Conservation (phyloP, 2,329 filamentous ascomycete species). For the Rhynchosporium secalis region DNA sequence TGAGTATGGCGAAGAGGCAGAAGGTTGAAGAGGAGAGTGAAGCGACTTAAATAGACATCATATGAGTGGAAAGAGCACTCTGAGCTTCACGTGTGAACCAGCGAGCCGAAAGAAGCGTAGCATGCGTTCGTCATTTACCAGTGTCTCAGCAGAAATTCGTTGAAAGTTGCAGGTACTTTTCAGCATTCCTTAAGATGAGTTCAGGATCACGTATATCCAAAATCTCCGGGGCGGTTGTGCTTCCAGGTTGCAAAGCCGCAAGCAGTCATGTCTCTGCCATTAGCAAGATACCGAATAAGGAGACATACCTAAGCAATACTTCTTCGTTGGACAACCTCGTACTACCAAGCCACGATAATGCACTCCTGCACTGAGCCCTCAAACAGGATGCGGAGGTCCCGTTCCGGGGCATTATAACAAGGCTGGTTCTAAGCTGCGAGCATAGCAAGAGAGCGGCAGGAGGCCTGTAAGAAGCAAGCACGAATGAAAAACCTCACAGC, state of each 20-base stretch:
- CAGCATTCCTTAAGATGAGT: too few species aligned
- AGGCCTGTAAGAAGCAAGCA: too few species aligned
- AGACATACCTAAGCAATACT: not conserved
- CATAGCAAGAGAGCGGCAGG: not conserved
- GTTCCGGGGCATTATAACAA: slow-evolving; percentile 1
- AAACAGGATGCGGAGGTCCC: not conserved
- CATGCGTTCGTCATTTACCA: not conserved
- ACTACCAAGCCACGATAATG: not conserved
- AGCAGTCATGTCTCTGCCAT: not conserved
- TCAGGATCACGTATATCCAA: too few species aligned
- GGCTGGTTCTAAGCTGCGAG: slow-evolving; percentile 3
- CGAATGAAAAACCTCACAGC: too few species aligned
- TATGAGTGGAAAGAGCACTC: too few species aligned
- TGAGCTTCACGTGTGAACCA: too few species aligned
- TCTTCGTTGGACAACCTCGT: not conserved
- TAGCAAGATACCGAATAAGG: not conserved
- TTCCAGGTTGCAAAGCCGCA: too few species aligned
- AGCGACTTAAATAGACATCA: too few species aligned
- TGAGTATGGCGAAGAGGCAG: too few species aligned
- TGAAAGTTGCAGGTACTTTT: too few species aligned
- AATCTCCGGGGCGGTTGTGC: too few species aligned
- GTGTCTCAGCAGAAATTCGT: not conserved
- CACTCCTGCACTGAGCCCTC: not conserved
- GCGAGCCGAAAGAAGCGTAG: not conserved
- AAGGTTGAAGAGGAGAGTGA: too few species aligned